These are phyloP conservation scores for Capsicum rhomboideum DNA, from an alignment of 257 asterid genomes.

Conservation along the genomic window DNA sequence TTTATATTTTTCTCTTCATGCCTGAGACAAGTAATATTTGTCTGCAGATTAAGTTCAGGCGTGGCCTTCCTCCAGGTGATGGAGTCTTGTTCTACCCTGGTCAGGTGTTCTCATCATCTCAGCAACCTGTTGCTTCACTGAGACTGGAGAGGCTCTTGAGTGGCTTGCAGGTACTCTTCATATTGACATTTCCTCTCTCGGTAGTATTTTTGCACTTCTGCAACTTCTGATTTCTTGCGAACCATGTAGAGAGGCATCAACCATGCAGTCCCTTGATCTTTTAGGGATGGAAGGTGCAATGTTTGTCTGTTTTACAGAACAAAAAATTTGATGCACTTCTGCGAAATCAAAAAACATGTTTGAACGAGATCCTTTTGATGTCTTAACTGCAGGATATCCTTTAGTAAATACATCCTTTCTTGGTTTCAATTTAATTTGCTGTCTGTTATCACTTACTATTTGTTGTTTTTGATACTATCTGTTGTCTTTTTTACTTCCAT, in stretches of 20 bases:
- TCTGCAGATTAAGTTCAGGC: constrained; percentile 79
- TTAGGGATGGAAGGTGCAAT: background rate
- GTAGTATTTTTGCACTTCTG: background rate
- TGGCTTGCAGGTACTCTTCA: constrained; percentile 75
- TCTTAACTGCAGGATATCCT: background rate
- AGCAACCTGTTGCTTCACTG: constrained; percentile 84
- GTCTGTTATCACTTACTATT: no score
- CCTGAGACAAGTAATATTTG: constrained; percentile 1
- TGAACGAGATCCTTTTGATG: background rate
- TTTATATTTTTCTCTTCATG: background rate
- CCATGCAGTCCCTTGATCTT: background rate
- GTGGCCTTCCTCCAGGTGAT: constrained; percentile 99
- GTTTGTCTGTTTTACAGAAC: background rate
- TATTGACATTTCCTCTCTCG: background rate
- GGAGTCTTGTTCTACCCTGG: constrained; percentile 97
- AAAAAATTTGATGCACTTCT: background rate
- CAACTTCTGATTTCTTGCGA: background rate
- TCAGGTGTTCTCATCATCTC: constrained; percentile 86
- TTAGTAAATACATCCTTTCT: background rate
- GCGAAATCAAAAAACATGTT: background rate
- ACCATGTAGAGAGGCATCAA: background rate
- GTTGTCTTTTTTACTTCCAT: no score
- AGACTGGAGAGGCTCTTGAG: constrained; percentile 92
- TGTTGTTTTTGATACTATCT: no score
- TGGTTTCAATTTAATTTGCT: background rate